Evolutionary conservation across 495 filamentous ascomycete genomes (phyloP), one percentile per base, ranked within the genome.

Genomic region (Penicillium angulare): DNA sequence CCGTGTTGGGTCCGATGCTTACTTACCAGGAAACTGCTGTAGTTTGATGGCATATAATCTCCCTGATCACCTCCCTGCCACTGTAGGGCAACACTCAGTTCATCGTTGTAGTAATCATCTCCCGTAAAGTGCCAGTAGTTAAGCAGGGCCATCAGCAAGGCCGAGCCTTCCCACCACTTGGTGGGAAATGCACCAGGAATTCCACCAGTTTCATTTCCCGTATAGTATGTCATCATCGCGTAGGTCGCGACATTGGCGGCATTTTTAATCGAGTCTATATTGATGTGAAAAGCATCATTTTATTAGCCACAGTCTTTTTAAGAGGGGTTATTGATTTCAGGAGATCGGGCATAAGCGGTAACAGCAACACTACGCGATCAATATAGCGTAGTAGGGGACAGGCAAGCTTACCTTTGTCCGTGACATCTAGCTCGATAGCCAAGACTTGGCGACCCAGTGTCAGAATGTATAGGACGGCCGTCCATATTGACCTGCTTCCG

Each of bases 91-190:
- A 81, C 51, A 22, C 65, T 79, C 16, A 80, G 66, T 20, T 86
- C 59, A 17, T 82, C 66, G 69, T 89, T 88, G 71, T 87, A 87
- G 20, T 79, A 74, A 20, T 61, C 60, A 65, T 90, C 87, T 27
- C 81, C 83, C 3, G 87, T 88, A 52, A 77, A 77, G 59, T 82
- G 74, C 85, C 85, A 89, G 64, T 90, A 89, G 59, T 90, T 85
- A 43, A 90, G 77, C 66, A 85, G 57, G 1, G 78, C 71, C 36
- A 82, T 78, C 76, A 83, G 88, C 53, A 87, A 76, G 38, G 82
- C 82, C 39, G 85, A 84, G 24, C 73, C 78, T 67, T 88, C 82
- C 85, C 84, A 88, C 85, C 85, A 88, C 26, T 60, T 60, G 0
- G 7, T 17, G 1, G 57, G 57, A 36, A 60, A 56, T 10, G 49